phyloP scores from a whole-genome alignment of 2,329 filamentous ascomycete species.

The Proliferodiscus dingleyae region DNA sequence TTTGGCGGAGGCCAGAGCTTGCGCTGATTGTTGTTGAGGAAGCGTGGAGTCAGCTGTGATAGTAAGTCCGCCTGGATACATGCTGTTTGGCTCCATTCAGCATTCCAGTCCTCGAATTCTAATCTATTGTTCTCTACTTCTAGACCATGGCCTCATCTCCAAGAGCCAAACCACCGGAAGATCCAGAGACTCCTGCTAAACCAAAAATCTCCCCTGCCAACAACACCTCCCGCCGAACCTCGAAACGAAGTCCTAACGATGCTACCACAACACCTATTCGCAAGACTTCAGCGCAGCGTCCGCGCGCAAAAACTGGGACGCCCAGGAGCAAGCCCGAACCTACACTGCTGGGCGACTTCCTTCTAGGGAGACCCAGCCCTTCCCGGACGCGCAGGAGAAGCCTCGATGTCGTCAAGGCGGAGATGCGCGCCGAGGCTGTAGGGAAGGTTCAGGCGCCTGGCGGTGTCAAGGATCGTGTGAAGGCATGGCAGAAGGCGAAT shows the following conservation, averaged over 20 bases:
- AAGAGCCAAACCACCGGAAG: conserved; percentile 9
- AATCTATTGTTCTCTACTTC: neutral
- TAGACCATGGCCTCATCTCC: conserved; percentile 10
- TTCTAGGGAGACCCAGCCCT: conserved; percentile 51
- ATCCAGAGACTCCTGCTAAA: conserved; percentile 1
- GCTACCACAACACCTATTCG: conserved; percentile 18
- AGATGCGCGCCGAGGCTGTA: conserved; percentile 47
- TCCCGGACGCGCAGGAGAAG: conserved; percentile 54
- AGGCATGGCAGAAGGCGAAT: conserved; percentile 78
- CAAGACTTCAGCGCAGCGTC: conserved; percentile 17
- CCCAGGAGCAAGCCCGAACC: conserved; percentile 33
- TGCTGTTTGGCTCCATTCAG: neutral
- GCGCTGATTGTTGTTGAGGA: conserved; percentile 1
- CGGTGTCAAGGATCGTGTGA: conserved; percentile 73
- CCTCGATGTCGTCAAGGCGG: conserved; percentile 53
- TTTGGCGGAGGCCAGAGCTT: conserved; percentile 3
- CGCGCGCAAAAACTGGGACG: conserved; percentile 22
- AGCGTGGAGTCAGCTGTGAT: neutral
- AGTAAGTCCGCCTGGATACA: neutral
- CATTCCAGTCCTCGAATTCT: conserved; percentile 7
- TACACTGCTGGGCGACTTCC: conserved; percentile 52
- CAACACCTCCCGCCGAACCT: conserved; percentile 15
- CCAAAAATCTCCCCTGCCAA: conserved; percentile 1
- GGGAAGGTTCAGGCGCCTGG: conserved; percentile 57
- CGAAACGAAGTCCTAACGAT: conserved; percentile 20